These are phyloP conservation scores for Saitoella complicata DNA, from an alignment of 805 yeast species.

Conservation along the genomic window DNA sequence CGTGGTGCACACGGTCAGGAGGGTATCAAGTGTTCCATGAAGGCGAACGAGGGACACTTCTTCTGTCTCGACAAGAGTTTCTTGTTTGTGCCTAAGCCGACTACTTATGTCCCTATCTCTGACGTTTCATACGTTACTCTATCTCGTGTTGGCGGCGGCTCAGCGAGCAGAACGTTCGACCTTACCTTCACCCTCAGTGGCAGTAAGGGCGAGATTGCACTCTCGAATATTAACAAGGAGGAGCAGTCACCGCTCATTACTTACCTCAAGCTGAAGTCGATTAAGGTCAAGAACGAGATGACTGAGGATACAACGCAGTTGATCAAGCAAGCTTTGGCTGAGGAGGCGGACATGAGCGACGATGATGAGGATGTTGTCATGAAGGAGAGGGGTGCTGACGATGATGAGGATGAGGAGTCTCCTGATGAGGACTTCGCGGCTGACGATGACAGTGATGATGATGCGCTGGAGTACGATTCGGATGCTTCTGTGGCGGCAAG, in stretches of 20 bases:
- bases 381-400: constrained; percentile 47
- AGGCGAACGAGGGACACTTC: constrained; percentile 87
- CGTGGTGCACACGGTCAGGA: constrained; percentile 59
- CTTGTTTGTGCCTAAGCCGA: constrained; percentile 84
- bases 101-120: constrained; percentile 72
- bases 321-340: constrained; percentile 61
- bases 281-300: constrained; percentile 75
- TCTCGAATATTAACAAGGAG: constrained; percentile 77
- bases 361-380: constrained; percentile 27
- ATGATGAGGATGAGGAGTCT: constrained; percentile 55
- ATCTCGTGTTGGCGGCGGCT: constrained; percentile 73
- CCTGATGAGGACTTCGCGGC: constrained; percentile 34
- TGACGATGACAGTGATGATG: constrained; percentile 42
- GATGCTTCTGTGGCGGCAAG: constrained; percentile 21
- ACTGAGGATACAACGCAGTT: constrained; percentile 54
- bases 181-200: constrained; percentile 59
- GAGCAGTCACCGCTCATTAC: constrained; percentile 70
- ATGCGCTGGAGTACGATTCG: constrained; percentile 73
- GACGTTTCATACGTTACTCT: constrained; percentile 66
- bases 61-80: constrained; percentile 87
- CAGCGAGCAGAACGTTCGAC: constrained; percentile 81
- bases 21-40: constrained; percentile 79
- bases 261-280: constrained; percentile 59
- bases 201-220: constrained; percentile 41
- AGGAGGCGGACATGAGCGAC: constrained; percentile 30